phyloP scores from a whole-genome alignment of 129 eudicot species.

The Sambucus nigra region DNA sequence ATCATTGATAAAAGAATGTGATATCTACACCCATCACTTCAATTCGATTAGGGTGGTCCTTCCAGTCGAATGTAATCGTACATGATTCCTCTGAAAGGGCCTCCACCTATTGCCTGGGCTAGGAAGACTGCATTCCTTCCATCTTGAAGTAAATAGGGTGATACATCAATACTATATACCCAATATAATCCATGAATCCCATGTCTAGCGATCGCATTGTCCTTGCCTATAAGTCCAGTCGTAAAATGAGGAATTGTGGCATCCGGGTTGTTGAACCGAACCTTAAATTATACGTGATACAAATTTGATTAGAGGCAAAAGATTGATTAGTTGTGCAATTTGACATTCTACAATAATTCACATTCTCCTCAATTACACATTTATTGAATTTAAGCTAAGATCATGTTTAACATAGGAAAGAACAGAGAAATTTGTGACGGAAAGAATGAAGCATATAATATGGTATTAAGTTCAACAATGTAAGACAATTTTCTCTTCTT shows the following conservation, averaged over 20 bases:
- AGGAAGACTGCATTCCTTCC: conserved; percentile 29
- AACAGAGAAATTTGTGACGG: too few species aligned
- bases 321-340: neutral
- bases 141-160: conserved; percentile 6
- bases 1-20: neutral
- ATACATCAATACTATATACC: conserved; percentile 26
- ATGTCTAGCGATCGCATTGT: conserved; percentile 56
- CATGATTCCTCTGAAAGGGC: conserved; percentile 38
- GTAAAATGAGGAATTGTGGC: conserved; percentile 18
- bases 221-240: conserved; percentile 39
- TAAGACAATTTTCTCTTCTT: too few species aligned
- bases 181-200: conserved; percentile 54
- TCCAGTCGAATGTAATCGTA: conserved; percentile 56
- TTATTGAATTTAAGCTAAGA: too few species aligned
- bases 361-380: neutral
- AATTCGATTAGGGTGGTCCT: conserved; percentile 15
- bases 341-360: neutral
- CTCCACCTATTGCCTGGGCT: conserved; percentile 23
- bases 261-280: conserved; percentile 24
- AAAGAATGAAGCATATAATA: too few species aligned
- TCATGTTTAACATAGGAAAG: too few species aligned
- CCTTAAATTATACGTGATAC: conserved; percentile 20
- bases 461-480: too few species aligned
- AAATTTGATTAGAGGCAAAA: too few species aligned
- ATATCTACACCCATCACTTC: neutral